Base-by-base conservation (phyloP, 441 rosid genomes). In the Populus tomentosa region DNA sequence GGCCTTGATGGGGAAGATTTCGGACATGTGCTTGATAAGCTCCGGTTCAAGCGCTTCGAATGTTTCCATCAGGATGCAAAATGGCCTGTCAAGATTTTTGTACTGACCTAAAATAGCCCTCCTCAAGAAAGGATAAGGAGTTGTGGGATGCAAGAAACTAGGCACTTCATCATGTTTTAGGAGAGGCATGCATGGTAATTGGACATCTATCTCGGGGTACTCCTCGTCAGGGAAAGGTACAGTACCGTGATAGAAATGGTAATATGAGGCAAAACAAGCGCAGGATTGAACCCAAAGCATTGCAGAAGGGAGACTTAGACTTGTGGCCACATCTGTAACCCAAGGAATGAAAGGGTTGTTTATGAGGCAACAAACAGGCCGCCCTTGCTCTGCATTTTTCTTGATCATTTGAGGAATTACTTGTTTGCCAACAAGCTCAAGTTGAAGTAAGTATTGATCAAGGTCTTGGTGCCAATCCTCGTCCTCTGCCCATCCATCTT, bases 241-340 rank as follows among this genome's bases (percentile, higher is more conserved):
- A 18, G 85, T 82, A 7, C 80, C 75, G 53, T 88, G 86, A 79
- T 74, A 78, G 78, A 79, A 91, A 78, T 90, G 86, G 65, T 92
- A 92, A 75, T 92, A 90, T 32, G 90, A 75, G 0, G 91, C 82
- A 40, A 92, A 90, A 75, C 88, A 87, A 1, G 95, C 92, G 10
- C 94, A 91, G 5, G 97, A 91, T 32, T 94, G 97, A 38, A 94
- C 91, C 98, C 97, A 94, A 11, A 92, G 91, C 84, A 92, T 82
- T 2, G 97, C 97, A 20, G 91, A 91, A 30, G 98, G 97, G 70
- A 94, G 78, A 69, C 89, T 90, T 6, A 94, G 88, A 67, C 77
- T 75, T 66, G 85, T 87, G 0, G 95, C 98, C 2, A 92, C 91
- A 71, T 91, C 95, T 1, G 94, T 88, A 3, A 86, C 97, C 97